These are phyloP conservation scores for Plasmodium blacklocki DNA, from an alignment of 169 alveolate genomes.

Conservation along the genomic window DNA sequence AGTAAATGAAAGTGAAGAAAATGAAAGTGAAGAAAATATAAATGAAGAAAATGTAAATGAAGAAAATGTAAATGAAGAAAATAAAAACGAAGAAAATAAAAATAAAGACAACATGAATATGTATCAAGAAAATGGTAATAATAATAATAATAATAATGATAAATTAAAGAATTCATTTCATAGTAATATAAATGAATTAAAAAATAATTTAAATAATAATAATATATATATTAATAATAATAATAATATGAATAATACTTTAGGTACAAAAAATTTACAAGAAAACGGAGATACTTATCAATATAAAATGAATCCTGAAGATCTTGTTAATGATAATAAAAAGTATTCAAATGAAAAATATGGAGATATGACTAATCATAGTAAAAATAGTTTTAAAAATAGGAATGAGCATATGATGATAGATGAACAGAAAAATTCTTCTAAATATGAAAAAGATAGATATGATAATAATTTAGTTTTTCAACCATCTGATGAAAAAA, in stretches of 20 bases:
- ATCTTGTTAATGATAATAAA: neutral
- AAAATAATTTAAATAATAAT: neutral
- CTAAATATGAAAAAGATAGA: constrained; percentile 3
- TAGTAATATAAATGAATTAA: neutral
- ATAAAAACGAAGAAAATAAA: neutral
- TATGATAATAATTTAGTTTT: constrained; percentile 12
- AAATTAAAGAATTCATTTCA: neutral
- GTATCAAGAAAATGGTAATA: neutral
- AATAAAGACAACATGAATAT: neutral
- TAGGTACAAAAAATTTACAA: neutral
- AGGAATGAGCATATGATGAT: constrained; percentile 1
- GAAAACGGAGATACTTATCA: neutral
- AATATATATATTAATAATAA: neutral
- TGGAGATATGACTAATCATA: constrained; percentile 6
- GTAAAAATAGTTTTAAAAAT: neutral
- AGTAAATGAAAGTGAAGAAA: neutral
- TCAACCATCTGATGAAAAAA: constrained; percentile 24
- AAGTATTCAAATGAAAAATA: neutral
- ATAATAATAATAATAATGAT: neutral
- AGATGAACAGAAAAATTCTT: neutral
- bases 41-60: neutral
- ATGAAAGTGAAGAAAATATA: constrained; percentile 2
- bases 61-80: neutral
- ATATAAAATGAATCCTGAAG: neutral
- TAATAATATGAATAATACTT: neutral